These are phyloP conservation scores for Jimgerdemannia lactiflua DNA, from an alignment of 192 early-diverging fungal species.

Conservation along the genomic window DNA sequence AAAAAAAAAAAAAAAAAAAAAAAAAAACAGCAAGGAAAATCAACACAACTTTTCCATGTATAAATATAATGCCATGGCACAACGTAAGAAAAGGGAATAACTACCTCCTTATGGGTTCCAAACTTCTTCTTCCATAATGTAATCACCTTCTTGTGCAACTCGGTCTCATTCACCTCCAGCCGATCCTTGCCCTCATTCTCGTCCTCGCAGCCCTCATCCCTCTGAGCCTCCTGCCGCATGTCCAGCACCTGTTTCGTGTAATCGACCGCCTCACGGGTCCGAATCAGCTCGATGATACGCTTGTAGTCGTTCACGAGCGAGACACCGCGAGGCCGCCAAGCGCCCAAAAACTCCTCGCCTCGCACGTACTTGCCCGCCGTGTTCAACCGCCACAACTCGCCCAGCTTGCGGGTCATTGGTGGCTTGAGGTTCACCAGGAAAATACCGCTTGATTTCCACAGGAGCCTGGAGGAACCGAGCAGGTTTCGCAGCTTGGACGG, in stretches of 20 bases:
- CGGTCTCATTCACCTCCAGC: constrained; percentile 10
- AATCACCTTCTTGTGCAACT: constrained; percentile 16
- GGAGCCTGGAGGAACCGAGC: constrained; percentile 32
- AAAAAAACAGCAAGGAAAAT: too few species aligned
- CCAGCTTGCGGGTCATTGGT: constrained; percentile 43
- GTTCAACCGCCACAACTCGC: constrained; percentile 66
- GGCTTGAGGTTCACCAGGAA: constrained; percentile 63
- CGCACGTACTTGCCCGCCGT: constrained; percentile 65
- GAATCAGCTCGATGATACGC: constrained; percentile 28
- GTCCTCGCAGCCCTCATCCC: constrained; percentile 2
- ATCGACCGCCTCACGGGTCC: constrained; percentile 36
- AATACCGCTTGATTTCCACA: constrained; percentile 47
- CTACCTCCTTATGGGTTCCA: constrained; percentile 36
- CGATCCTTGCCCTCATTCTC: constrained; percentile 14
- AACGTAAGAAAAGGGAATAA: too few species aligned
- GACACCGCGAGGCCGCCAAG: constrained; percentile 70
- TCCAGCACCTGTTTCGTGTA: constrained; percentile 35
- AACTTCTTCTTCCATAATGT: constrained; percentile 26
- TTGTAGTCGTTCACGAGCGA: constrained; percentile 56
- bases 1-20: too few species aligned
- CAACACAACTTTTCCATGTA: too few species aligned
- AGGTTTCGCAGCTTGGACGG: constrained; percentile 38
- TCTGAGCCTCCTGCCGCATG: background rate
- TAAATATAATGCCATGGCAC: too few species aligned
- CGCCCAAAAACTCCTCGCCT: constrained; percentile 64